These are phyloP conservation scores for Cyberlindnera saturnus DNA, from an alignment of 805 yeast genomes.

Conservation along the genomic window DNA sequence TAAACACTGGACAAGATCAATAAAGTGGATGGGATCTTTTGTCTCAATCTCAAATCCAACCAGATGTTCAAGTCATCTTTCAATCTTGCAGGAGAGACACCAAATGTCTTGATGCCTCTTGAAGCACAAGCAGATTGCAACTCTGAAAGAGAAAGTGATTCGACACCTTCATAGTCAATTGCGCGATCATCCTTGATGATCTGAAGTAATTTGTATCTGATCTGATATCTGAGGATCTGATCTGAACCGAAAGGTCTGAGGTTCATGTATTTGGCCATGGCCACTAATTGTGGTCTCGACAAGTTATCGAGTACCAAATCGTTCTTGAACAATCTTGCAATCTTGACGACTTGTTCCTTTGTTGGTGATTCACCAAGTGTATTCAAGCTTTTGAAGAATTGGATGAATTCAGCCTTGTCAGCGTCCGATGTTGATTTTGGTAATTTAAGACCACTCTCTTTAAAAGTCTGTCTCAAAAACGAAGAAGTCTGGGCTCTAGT, in stretches of 20 bases:
- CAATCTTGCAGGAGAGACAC: slow-evolving; percentile 75
- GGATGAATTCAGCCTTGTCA: slow-evolving; percentile 70
- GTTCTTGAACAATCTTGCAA: slow-evolving; percentile 88
- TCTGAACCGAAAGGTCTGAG: slow-evolving; percentile 92
- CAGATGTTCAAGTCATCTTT: slow-evolving; percentile 79
- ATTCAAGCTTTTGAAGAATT: slow-evolving; percentile 70
- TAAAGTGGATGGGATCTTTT: slow-evolving; percentile 87
- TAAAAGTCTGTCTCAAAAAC: slow-evolving; percentile 59
- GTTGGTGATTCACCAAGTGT: slow-evolving; percentile 55
- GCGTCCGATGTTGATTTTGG: slow-evolving; percentile 61
- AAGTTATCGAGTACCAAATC: slow-evolving; percentile 90
- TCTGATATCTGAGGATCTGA: slow-evolving; percentile 83
- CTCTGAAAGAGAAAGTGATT: slow-evolving; percentile 69
- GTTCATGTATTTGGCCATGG: slow-evolving; percentile 88
- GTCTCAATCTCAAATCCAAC: slow-evolving; percentile 85
- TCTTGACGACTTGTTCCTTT: slow-evolving; percentile 66
- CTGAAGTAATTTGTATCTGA: slow-evolving; percentile 84
- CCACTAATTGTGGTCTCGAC: slow-evolving; percentile 85
- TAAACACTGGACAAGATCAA: slow-evolving; percentile 83
- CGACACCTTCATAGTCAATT: slow-evolving; percentile 92
- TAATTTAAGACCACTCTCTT: slow-evolving; percentile 61
- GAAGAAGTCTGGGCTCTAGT: slow-evolving; percentile 60
- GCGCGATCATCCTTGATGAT: slow-evolving; percentile 90
- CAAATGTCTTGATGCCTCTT: slow-evolving; percentile 81
- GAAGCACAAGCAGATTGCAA: slow-evolving; percentile 86